Conservation (phyloP, 1,139 yeast genomes). For the Hanseniaspora uvarum region DNA sequence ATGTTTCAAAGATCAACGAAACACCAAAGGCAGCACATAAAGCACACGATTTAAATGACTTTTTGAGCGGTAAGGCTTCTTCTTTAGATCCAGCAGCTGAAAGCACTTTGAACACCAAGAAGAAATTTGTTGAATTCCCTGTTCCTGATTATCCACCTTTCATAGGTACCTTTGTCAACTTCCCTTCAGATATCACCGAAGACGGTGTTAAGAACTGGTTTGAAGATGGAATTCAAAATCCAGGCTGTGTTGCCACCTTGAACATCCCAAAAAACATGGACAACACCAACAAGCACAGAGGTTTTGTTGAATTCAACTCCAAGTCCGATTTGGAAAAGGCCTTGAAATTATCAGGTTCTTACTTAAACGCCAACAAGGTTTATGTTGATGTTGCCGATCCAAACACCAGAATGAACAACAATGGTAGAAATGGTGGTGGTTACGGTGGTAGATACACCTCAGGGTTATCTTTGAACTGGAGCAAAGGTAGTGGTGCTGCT, state of each 20-base stretch:
- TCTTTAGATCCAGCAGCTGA: slow-evolving; percentile 33
- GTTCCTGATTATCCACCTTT: slow-evolving; percentile 88
- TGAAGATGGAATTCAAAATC: slow-evolving; percentile 50
- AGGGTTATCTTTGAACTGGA: slow-evolving; percentile 16
- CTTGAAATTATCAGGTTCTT: slow-evolving; percentile 51
- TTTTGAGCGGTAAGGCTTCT: slow-evolving; percentile 26
- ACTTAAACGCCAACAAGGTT: slow-evolving; percentile 64
- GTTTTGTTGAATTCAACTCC: slow-evolving; percentile 68
- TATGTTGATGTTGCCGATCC: slow-evolving; percentile 89
- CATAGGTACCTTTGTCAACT: slow-evolving; percentile 76
- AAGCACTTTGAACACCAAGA: slow-evolving; percentile 20
- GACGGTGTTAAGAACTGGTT: slow-evolving; percentile 57
- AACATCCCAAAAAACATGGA: slow-evolving; percentile 54
- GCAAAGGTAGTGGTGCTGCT: slow-evolving; percentile 10
- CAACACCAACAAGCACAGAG: slow-evolving; percentile 70
- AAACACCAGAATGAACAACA: slow-evolving; percentile 39
- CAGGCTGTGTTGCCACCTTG: slow-evolving; percentile 44
- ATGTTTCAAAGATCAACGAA: slow-evolving; percentile 48
- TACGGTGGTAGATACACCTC: slow-evolving; percentile 16
- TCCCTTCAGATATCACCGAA: slow-evolving; percentile 76
- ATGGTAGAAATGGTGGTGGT: slow-evolving; percentile 23
- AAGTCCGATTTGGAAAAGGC: slow-evolving; percentile 62
- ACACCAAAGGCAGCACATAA: slow-evolving; percentile 3
- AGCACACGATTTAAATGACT: slow-evolving; percentile 22
- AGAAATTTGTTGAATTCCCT: slow-evolving; percentile 59